phyloP scores from a whole-genome alignment of 2,329 filamentous ascomycete genomes.

The Magnaporthiopsis poae region DNA sequence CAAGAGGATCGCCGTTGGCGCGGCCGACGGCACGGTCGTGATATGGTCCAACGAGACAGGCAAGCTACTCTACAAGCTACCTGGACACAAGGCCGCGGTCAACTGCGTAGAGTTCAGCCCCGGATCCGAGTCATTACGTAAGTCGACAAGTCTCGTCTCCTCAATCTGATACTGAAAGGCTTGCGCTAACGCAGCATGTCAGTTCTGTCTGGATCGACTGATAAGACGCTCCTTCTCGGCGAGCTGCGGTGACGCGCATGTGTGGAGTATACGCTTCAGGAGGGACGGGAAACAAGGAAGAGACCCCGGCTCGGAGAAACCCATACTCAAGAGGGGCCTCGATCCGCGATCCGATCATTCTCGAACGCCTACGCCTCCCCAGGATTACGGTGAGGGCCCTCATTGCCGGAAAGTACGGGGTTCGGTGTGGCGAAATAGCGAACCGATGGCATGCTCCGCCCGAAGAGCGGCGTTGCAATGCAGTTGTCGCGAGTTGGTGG shows the following conservation, averaged over 20 bases:
- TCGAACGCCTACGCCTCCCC: not conserved
- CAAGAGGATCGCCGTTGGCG: conserved; percentile 77
- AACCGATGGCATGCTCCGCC: not conserved
- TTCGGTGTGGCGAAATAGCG: not conserved
- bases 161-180: not conserved
- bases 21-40: conserved; percentile 80
- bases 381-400: not conserved
- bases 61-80: conserved; percentile 87
- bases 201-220: conserved; percentile 88
- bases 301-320: not conserved
- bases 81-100: conserved; percentile 87
- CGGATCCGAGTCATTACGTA: conserved; percentile 74
- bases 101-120: conserved; percentile 91
- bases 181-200: conserved; percentile 34
- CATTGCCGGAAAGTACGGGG: not conserved
- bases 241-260: conserved; percentile 55
- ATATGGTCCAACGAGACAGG: conserved; percentile 85
- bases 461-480: not conserved
- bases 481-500: not conserved
- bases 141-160: conserved; percentile 33
- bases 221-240: conserved; percentile 72
- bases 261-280: not conserved
- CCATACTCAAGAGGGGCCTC: not conserved
- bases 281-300: not conserved
- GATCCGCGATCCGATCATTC: not conserved